Base-by-base conservation (phyloP, 257 asterid genomes). In the Perilla frutescens region DNA sequence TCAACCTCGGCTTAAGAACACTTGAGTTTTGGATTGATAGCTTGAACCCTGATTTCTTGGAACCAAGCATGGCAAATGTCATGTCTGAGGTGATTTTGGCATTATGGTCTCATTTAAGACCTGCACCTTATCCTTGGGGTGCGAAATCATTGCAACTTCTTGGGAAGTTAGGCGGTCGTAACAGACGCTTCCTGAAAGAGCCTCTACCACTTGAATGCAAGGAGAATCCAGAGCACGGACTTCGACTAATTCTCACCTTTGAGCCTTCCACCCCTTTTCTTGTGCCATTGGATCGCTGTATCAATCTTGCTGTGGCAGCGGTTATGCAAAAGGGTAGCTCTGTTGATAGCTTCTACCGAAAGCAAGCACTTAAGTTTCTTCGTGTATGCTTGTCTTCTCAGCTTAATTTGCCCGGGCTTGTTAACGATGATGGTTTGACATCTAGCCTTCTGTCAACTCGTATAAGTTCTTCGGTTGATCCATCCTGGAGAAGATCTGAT, bases 21-120 rank as follows among this genome's bases (percentile, higher is more conserved):
- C 98, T 95, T 66, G 99, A 95, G 81, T 95, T 95, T 87, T 95
- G 99, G 99, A 91, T 95, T 74, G 99, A 95, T 83, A 95, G 99
- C 88, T 85, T 95, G 86, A 95, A 95, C 82, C 99, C 99, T 80
- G 99, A 95, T 78, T 95, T 95, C 80, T 78, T 95, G 78, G 99
- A 95, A 84, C 99, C 99, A 66, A 95, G 98, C 81, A 95, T 95
- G 99, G 99, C 99, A 68, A 95, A 90, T 83, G 98, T 92, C 70
- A 95, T 92, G 95, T 90, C 98, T 77, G 99, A 92, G 86, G 98
- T 95, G 86, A 95, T 95, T 87, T 83, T 92, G 81, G 97, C 98
- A 15, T 81, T 95, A 57, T 95, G 99, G 98, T 95, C 96, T 82
- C 99, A 92, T 87, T 87, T 95, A 82, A 86, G 91, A 80, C 99